phyloP scores from a whole-genome alignment of 208 protist species.

The Leishmania guyanensis region DNA sequence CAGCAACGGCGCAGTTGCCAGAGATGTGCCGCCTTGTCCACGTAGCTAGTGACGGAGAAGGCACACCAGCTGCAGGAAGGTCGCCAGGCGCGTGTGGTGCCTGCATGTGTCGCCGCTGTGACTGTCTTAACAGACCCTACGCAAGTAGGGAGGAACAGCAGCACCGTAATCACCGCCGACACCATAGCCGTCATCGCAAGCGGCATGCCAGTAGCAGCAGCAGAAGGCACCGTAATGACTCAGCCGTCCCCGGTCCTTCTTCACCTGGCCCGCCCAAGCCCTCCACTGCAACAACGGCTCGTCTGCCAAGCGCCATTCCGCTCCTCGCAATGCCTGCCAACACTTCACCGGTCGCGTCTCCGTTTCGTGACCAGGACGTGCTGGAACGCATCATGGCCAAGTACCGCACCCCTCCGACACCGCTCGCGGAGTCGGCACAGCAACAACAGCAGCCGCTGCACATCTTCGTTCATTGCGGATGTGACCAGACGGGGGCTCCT shows the following conservation, averaged over 20 bases:
- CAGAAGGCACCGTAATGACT: background rate
- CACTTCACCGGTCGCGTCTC: conserved; percentile 15
- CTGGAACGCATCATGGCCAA: conserved; percentile 37
- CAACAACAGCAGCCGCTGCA: conserved; percentile 20
- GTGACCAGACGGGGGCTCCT: background rate
- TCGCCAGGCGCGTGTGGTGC: background rate
- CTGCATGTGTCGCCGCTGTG: background rate
- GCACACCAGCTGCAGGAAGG: background rate
- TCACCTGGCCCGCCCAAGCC: background rate
- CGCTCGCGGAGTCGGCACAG: conserved; percentile 2
- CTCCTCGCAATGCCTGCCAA: conserved; percentile 3
- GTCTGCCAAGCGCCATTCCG: conserved; percentile 12
- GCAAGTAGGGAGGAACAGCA: background rate
- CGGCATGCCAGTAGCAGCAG: background rate
- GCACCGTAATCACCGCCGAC: background rate
- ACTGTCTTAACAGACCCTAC: background rate
- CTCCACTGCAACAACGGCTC: background rate
- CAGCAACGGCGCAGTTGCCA: conserved; percentile 15
- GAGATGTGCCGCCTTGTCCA: conserved; percentile 5
- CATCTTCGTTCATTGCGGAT: conserved; percentile 44
- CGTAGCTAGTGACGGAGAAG: background rate
- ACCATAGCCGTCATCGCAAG: background rate
- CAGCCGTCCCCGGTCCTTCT: background rate
- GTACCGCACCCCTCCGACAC: conserved; percentile 20
- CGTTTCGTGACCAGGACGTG: conserved; percentile 42